A percentile compares a stretch with the other conserved stretches of the same genome.
phyloP scores from a whole-genome alignment of 2,329 filamentous ascomycete species.

The Calcarisporium arbuscula region DNA sequence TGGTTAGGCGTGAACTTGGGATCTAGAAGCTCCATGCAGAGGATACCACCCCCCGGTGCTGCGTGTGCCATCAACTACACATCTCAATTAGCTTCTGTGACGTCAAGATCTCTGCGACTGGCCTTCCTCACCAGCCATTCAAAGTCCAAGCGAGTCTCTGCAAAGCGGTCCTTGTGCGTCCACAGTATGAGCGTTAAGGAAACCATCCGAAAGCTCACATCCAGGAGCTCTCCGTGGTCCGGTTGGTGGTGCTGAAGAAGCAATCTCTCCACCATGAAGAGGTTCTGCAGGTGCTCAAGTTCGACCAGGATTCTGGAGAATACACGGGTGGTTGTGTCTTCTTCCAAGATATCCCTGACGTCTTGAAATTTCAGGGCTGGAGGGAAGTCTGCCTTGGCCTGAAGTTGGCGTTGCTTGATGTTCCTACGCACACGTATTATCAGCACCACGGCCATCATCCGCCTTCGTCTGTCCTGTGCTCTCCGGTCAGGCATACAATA shows the following conservation, averaged over 20 bases:
- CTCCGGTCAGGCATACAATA: no score
- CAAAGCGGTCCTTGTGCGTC: constrained; percentile 37
- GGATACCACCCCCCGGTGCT: constrained; percentile 37
- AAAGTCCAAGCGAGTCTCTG: constrained; percentile 31
- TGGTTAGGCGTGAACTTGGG: constrained; percentile 22
- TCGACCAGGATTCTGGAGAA: constrained; percentile 39
- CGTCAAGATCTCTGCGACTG: no score
- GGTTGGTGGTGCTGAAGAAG: constrained; percentile 34
- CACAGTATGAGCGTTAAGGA: constrained; percentile 35
- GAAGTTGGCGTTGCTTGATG: constrained; percentile 1
- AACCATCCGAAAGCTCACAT: constrained; percentile 38
- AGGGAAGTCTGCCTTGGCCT: background rate
- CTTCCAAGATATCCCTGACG: constrained; percentile 37
- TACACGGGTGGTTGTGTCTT: constrained; percentile 33
- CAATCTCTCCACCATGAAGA: constrained; percentile 51
- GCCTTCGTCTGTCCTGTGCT: no score
- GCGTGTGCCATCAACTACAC: constrained; percentile 36
- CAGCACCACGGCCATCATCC: no score
- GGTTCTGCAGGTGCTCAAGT: constrained; percentile 45
- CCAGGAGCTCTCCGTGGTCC: constrained; percentile 31
- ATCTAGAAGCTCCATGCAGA: constrained; percentile 40
- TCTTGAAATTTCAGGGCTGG: constrained; percentile 1
- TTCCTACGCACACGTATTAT: no score
- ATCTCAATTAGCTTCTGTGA: background rate
- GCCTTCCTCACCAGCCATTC: constrained; percentile 31